Conservation (phyloP, 202 grass and related monocot genomes). For the Digitaria exilis region DNA sequence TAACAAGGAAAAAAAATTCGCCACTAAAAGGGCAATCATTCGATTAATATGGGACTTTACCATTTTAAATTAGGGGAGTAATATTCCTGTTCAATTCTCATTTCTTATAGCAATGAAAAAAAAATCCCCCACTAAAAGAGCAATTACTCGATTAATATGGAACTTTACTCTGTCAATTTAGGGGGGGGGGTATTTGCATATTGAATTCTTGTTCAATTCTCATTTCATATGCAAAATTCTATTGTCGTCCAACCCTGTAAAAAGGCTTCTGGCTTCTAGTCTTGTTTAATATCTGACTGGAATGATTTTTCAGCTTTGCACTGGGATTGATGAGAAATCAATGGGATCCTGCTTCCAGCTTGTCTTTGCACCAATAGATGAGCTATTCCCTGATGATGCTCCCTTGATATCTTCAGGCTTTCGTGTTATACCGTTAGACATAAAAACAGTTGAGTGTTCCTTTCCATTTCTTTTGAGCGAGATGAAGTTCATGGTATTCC, state of each 20-base stretch:
- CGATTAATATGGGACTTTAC: not conserved
- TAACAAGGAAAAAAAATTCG: not conserved
- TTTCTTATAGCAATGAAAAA: not conserved
- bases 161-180: not conserved
- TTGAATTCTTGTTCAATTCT: not conserved
- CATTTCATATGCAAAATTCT: not conserved
- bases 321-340: conserved; percentile 93
- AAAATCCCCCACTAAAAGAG: not conserved
- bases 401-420: conserved; percentile 91
- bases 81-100: not conserved
- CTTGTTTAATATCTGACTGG: conserved; percentile 11
- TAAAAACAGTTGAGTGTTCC: conserved; percentile 75
- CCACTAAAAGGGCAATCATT: not conserved
- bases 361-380: conserved; percentile 95
- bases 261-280: not conserved
- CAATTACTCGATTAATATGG: not conserved
- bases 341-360: conserved; percentile 98
- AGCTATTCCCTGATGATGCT: conserved; percentile 97
- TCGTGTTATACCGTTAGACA: conserved; percentile 87
- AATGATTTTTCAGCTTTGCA: conserved; percentile 84
- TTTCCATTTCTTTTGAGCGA: conserved; percentile 5
- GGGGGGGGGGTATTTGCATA: too few relatives aligned
- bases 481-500: not conserved
- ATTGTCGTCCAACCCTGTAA: not conserved
- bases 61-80: not conserved